Conservation (phyloP, 2,329 filamentous ascomycete species). For the Didymellaceae sp. region DNA sequence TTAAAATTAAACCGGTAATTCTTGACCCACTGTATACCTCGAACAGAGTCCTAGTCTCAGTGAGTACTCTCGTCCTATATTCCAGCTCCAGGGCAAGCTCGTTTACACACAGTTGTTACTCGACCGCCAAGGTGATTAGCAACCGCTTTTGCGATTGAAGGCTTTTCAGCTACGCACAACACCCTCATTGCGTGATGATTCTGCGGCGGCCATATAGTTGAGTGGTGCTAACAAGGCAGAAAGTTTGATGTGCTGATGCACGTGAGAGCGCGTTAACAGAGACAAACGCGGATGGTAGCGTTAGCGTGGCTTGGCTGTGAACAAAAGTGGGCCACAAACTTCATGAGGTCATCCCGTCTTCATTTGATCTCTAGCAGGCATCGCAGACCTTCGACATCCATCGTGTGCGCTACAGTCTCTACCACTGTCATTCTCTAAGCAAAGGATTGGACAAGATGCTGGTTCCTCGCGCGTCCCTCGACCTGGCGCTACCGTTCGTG, state of each 20-base stretch:
- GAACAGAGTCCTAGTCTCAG: conserved; percentile 9
- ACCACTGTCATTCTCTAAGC: background rate
- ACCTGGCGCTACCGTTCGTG: conserved; percentile 69
- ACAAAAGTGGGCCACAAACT: conserved; percentile 12
- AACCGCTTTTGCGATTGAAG: conserved; percentile 94
- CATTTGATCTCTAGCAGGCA: background rate
- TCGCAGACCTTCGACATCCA: background rate
- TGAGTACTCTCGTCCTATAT: conserved; percentile 13
- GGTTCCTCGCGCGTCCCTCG: conserved; percentile 31
- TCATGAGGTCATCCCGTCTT: conserved; percentile 33
- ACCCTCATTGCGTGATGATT: conserved; percentile 54
- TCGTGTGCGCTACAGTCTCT: background rate
- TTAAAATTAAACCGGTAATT: conserved; percentile 93
- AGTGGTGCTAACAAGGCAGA: background rate
- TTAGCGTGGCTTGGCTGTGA: conserved; percentile 10
- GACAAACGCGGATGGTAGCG: conserved; percentile 20
- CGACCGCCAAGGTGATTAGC: conserved; percentile 87
- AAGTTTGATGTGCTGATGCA: conserved; percentile 27
- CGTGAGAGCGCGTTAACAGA: conserved; percentile 47
- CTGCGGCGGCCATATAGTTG: conserved; percentile 14
- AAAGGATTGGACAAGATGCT: conserved; percentile 53
- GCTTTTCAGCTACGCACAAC: conserved; percentile 84
- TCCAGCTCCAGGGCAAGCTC: background rate
- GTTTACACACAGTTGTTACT: conserved; percentile 65
- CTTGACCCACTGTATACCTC: conserved; percentile 72